Evolutionary conservation across 129 eudicot species (phyloP).

Genomic region (Pittosporum tobira): DNA sequence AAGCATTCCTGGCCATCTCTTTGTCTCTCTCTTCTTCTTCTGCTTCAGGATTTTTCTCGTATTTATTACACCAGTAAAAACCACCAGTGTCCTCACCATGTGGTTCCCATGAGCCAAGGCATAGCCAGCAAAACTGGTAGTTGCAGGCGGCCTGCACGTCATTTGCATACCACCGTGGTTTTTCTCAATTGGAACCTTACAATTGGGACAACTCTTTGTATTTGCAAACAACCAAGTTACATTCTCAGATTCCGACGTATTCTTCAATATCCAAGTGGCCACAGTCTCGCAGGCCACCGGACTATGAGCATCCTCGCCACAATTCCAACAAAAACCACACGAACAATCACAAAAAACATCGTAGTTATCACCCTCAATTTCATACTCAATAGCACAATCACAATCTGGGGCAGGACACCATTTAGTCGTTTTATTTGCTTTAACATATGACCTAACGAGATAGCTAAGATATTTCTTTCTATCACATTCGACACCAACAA

Average conservation of each 20-base stretch:
- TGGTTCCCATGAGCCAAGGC: not conserved
- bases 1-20: constrained; percentile 1
- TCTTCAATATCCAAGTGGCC: constrained; percentile 33
- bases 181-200: constrained; percentile 28
- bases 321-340: constrained; percentile 2
- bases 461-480: not conserved
- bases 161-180: constrained; percentile 25
- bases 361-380: not conserved
- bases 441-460: not conserved
- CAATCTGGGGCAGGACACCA: constrained; percentile 11
- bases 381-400: constrained; percentile 9
- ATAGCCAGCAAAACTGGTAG: constrained; percentile 36
- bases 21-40: constrained; percentile 9
- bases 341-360: not conserved
- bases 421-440: not conserved
- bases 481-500: not conserved
- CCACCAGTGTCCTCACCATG: no score
- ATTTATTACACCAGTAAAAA: no score
- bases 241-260: constrained; percentile 32
- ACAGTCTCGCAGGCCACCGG: constrained; percentile 44
- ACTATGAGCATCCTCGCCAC: constrained; percentile 42
- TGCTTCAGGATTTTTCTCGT: not conserved
- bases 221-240: constrained; percentile 32
- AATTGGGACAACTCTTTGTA: constrained; percentile 38
- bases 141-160: constrained; percentile 26